A percentile compares a stretch with the other conserved stretches of the same genome.
Conservation (phyloP, 1,284 basidiomycete genomes). For the Ceratobasidium sp. region DNA sequence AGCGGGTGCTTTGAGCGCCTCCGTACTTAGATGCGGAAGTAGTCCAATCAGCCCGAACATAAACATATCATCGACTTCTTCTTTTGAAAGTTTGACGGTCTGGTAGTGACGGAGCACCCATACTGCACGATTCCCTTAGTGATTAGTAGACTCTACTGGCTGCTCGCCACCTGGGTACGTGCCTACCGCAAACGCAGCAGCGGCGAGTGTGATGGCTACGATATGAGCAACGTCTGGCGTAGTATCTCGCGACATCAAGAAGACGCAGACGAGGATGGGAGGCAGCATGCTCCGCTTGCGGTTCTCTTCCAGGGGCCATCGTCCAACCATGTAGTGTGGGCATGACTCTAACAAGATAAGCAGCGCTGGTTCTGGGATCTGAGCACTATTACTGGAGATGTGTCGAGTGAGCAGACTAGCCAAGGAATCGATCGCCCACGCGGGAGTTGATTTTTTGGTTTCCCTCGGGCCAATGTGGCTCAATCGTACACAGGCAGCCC, state of each 20-base stretch:
- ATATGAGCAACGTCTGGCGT: neutral
- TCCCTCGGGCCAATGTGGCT: no score
- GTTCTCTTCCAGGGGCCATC: no score
- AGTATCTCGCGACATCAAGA: neutral
- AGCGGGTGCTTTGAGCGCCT: neutral
- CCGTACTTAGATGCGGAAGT: neutral
- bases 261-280: no score
- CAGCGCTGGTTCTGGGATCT: no score
- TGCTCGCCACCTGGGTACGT: conserved; percentile 5
- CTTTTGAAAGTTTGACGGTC: neutral
- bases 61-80: neutral
- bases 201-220: neutral
- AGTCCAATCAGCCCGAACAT: conserved; percentile 3
- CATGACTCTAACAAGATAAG: no score
- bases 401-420: no score
- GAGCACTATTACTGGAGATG: no score
- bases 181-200: neutral
- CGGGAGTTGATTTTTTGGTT: no score
- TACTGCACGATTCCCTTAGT: neutral
- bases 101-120: neutral
- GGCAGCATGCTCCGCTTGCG: no score
- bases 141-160: neutral
- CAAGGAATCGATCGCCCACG: no score
- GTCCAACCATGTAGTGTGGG: no score
- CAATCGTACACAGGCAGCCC: no score